A percentile compares a stretch with the other conserved stretches of the same genome.
phyloP scores from a whole-genome alignment of 2,329 filamentous ascomycete genomes.

The Kalaharituber pfeilii region DNA sequence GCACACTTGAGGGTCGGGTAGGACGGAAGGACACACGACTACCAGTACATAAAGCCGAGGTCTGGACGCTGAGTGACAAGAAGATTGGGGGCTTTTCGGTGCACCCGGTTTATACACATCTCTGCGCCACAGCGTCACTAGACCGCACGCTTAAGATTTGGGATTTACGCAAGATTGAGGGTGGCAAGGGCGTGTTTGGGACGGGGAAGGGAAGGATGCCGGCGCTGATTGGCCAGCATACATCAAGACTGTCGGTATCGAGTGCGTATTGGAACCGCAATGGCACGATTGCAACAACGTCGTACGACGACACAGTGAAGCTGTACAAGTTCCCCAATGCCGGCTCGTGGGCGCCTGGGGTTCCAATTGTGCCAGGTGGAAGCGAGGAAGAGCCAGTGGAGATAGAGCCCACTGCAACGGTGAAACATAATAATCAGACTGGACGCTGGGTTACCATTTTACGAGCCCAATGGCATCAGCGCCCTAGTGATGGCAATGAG shows the following conservation, averaged over 20 bases:
- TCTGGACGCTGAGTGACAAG: slow-evolving; percentile 67
- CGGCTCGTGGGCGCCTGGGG: slow-evolving; percentile 39
- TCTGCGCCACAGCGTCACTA: slow-evolving; percentile 74
- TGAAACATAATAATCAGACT: slow-evolving; percentile 88
- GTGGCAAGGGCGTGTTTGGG: slow-evolving; percentile 30
- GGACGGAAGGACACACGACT: slow-evolving; percentile 56
- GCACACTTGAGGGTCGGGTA: slow-evolving; percentile 64
- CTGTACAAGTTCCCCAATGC: slow-evolving; percentile 62
- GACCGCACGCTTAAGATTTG: slow-evolving; percentile 82
- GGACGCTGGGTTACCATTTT: slow-evolving; percentile 40
- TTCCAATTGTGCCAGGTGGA: slow-evolving; percentile 26
- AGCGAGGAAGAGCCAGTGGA: slow-evolving; percentile 41
- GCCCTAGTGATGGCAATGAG: slow-evolving; percentile 60
- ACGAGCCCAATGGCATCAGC: slow-evolving; percentile 77
- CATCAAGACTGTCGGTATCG: slow-evolving; percentile 68
- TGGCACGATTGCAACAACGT: slow-evolving; percentile 76
- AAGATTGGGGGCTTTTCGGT: slow-evolving; percentile 92
- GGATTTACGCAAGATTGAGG: slow-evolving; percentile 71
- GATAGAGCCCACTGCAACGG: slow-evolving; percentile 39
- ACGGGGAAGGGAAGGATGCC: slow-evolving; percentile 32
- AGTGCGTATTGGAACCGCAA: slow-evolving; percentile 78
- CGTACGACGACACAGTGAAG: slow-evolving; percentile 90
- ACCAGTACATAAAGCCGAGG: slow-evolving; percentile 37
- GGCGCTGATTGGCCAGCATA: slow-evolving; percentile 59
- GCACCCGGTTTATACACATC: slow-evolving; percentile 61